phyloP scores from a whole-genome alignment of 345 rosid species.

The Heritiera fomes region DNA sequence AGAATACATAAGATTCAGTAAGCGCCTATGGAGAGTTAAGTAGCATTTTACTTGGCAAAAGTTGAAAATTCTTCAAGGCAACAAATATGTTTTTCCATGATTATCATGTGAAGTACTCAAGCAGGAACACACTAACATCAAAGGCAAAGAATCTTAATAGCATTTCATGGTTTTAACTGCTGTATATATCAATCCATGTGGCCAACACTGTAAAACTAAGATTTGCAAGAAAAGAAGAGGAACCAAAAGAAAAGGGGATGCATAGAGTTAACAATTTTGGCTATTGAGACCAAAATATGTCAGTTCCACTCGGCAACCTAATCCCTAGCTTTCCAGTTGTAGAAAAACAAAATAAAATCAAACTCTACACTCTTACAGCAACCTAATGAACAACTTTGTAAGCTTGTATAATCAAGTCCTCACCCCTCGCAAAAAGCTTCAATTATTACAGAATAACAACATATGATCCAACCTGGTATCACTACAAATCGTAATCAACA shows the following conservation, averaged over 20 bases:
- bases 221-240: conserved; percentile 1
- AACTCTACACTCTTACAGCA: conserved; percentile 4
- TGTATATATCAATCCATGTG: background rate
- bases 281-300: background rate
- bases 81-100: background rate
- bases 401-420: background rate
- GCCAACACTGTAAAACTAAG: background rate
- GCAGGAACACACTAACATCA: background rate
- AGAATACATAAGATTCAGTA: background rate
- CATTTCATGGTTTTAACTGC: background rate
- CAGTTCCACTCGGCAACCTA: background rate
- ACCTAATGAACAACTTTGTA: conserved; percentile 6
- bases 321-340: background rate
- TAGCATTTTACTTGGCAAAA: conserved; percentile 12
- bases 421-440: background rate
- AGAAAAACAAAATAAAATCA: background rate
- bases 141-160: background rate
- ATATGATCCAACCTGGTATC: background rate
- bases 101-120: background rate
- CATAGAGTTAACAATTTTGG: background rate
- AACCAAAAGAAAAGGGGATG: background rate
- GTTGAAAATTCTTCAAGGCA: background rate
- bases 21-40: background rate
- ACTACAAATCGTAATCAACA: background rate
- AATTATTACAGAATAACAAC: background rate